phyloP scores from a whole-genome alignment of 768 basidiomycete species.

The Trametes punicea region DNA sequence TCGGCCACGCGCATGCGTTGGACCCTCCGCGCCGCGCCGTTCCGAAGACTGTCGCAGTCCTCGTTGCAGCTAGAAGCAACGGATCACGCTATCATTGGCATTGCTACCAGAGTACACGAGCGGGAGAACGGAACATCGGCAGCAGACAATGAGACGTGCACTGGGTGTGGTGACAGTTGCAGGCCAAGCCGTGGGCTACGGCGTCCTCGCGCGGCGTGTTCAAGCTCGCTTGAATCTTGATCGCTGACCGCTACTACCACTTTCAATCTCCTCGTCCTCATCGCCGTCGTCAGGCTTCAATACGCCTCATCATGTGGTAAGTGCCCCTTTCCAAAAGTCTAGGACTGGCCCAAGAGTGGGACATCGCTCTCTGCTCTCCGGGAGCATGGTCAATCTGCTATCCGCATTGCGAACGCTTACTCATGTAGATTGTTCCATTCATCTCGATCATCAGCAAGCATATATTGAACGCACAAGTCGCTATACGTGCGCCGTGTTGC shows the following conservation, averaged over 20 bases:
- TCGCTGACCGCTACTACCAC: background rate
- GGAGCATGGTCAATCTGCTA: background rate
- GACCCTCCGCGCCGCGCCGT: constrained; percentile 1
- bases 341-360: background rate
- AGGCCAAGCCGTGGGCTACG: background rate
- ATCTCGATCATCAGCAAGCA: constrained; percentile 66
- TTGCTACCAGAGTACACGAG: background rate
- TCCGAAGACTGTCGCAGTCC: constrained; percentile 6
- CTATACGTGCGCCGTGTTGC: constrained; percentile 96
- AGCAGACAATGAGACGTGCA: no score
- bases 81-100: background rate
- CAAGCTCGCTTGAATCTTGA: background rate
- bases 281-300: background rate
- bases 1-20: constrained; percentile 1
- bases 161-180: background rate
- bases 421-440: background rate
- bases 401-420: constrained; percentile 1
- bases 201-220: background rate
- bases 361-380: background rate
- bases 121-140: no score
- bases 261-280: background rate
- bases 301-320: constrained; percentile 4
- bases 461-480: constrained; percentile 92
- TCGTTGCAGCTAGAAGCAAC: constrained; percentile 7
- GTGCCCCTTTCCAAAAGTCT: background rate